Percentiles rank a stretch among this genome's conserved stretches.
phyloP scores from a whole-genome alignment of 2,329 filamentous ascomycete species.

The Ascochyta lentis region DNA sequence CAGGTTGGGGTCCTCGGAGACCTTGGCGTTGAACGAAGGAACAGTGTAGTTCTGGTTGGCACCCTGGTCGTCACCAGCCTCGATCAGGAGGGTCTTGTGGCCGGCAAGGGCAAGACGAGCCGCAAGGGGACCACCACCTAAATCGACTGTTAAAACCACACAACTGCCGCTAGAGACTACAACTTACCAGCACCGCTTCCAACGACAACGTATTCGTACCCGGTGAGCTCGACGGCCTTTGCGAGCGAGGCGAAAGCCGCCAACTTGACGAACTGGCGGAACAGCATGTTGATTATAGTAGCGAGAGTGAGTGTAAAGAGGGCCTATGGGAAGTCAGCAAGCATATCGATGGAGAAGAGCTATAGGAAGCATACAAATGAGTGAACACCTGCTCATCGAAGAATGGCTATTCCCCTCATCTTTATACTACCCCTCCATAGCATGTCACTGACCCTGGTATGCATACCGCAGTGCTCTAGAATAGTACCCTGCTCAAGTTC shows the following conservation, averaged over 20 bases:
- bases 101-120: conserved; percentile 66
- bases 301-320: conserved; percentile 9
- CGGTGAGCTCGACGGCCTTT: conserved; percentile 38
- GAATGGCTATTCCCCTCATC: not conserved
- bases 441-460: conserved; percentile 8
- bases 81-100: conserved; percentile 66
- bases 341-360: not conserved
- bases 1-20: conserved; percentile 63
- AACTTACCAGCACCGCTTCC: conserved; percentile 54
- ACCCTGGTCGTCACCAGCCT: conserved; percentile 66
- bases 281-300: conserved; percentile 28
- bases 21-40: conserved; percentile 60
- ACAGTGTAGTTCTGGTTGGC: conserved; percentile 59
- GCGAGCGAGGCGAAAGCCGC: conserved; percentile 32
- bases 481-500: not conserved
- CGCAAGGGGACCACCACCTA: conserved; percentile 45
- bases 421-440: conserved; percentile 16
- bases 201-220: conserved; percentile 69
- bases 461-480: conserved; percentile 3
- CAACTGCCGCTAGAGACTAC: not conserved
- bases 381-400: conserved; percentile 12
- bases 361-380: conserved; percentile 14
- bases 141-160: not conserved
- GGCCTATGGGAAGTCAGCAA: conserved; percentile 18
- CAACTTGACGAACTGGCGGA: conserved; percentile 27